phyloP scores from a whole-genome alignment of 805 yeast species.

The Candida ulmi region DNA sequence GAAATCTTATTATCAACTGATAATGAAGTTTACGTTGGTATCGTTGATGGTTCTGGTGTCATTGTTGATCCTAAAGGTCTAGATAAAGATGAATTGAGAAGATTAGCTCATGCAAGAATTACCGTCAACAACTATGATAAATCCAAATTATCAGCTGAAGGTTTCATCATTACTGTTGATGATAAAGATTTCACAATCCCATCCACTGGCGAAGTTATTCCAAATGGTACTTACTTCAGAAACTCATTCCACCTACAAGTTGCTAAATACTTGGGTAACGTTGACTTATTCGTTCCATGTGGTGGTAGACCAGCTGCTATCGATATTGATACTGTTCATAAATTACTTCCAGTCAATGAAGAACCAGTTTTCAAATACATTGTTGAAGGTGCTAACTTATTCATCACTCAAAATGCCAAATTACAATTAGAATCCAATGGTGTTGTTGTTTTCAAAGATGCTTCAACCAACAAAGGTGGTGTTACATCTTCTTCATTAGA shows the following conservation, averaged over 20 bases:
- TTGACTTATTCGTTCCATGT: constrained; percentile 92
- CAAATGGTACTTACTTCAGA: constrained; percentile 86
- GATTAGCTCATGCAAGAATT: constrained; percentile 72
- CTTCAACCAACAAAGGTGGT: constrained; percentile 97
- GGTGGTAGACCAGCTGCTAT: constrained; percentile 98
- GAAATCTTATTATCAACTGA: constrained; percentile 79
- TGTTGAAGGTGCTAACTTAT: constrained; percentile 97
- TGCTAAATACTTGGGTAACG: constrained; percentile 54
- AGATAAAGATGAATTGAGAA: constrained; percentile 68
- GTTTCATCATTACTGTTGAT: constrained; percentile 81
- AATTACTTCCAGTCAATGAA: constrained; percentile 68
- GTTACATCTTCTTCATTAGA: constrained; percentile 95
- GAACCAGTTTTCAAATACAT: constrained; percentile 75
- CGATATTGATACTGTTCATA: constrained; percentile 74
- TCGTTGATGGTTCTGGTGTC: constrained; percentile 96
- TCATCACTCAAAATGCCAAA: constrained; percentile 92
- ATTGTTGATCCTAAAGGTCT: constrained; percentile 88
- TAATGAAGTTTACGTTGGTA: constrained; percentile 76
- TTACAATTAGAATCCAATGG: constrained; percentile 83
- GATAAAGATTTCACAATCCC: constrained; percentile 78
- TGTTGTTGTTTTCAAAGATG: constrained; percentile 84
- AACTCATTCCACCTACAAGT: constrained; percentile 81
- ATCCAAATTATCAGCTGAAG: constrained; percentile 61
- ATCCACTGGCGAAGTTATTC: constrained; percentile 56
- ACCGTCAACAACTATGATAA: constrained; percentile 69